Evolutionary conservation across 2,329 filamentous ascomycete genomes (phyloP), one percentile per base, ranked within the genome.

Genomic region (Albifimbria verrucaria): DNA sequence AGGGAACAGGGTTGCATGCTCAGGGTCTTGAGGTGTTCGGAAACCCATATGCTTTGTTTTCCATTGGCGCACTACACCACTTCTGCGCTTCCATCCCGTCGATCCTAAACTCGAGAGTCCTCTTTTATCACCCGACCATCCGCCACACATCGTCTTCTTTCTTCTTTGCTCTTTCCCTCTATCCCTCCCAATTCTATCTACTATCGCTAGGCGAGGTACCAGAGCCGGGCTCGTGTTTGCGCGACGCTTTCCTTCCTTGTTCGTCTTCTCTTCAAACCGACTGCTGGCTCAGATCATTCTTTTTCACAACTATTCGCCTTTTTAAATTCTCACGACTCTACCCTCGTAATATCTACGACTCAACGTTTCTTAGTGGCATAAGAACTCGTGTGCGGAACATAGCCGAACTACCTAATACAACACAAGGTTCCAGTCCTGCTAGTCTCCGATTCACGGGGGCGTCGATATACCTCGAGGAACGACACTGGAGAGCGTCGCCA

Each of bases 241-340:
- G 49, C 49, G 43, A 45, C 54, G 54, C 59, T 57, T 61, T 61
- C 59, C 59, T 57, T 54, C 52, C 21, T 50, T 56, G 55, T 51
- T 49, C 42, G 52, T 49, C 52, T 53, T 56, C 53, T 41, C 36
- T 55, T 63, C 62, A 58, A 43, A 55, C 55, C 57, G 53, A 55
- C 81, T 83, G 81, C 82, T 85, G 80, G 81, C 73, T 83, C 80
- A 83, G 80, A 80, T 74, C 72, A 68, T 67, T 69, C 66, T 70
- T 68, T 70, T 63, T 59, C 65, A 61, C 60, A 55, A 61, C 60
- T 55, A 61, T 62, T 63, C 49, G 53, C 48, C 25, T 36, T 46
- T 52, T 47, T 48, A 50, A 39, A 12, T 39, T 39, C 12, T 39
- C 32, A 39, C 32, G 32, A 39, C 11, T 39, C 12, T 39, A 17